phyloP scores from a whole-genome alignment of 1,139 yeast species.

The Tardiomyces depauwii region DNA sequence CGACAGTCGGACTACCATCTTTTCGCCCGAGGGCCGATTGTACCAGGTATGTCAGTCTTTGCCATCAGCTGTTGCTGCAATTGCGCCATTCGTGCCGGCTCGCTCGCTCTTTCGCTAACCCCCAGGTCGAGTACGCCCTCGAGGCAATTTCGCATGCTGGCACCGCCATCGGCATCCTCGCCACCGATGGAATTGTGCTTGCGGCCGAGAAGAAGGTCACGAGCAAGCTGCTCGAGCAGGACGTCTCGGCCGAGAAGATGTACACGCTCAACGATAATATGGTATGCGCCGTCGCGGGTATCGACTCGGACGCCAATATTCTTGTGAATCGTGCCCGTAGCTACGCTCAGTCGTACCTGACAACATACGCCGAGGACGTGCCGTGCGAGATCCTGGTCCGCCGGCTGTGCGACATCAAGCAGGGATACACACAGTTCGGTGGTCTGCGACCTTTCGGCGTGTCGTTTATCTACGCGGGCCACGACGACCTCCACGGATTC shows the following conservation, averaged over 20 bases:
- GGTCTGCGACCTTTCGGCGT: slow-evolving; percentile 98
- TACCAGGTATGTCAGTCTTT: slow-evolving; percentile 49
- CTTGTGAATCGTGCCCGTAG: slow-evolving; percentile 82
- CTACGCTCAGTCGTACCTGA: slow-evolving; percentile 72
- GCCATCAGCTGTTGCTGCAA: neutral
- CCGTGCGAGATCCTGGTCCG: slow-evolving; percentile 88
- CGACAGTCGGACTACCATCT: slow-evolving; percentile 97
- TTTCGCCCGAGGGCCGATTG: slow-evolving; percentile 96
- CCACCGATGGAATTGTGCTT: slow-evolving; percentile 85
- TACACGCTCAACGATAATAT: slow-evolving; percentile 74
- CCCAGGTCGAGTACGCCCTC: slow-evolving; percentile 80
- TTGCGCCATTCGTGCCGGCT: too few species aligned
- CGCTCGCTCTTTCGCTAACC: too few species aligned
- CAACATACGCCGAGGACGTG: slow-evolving; percentile 80
- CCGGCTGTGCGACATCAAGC: slow-evolving; percentile 84
- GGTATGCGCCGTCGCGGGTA: slow-evolving; percentile 95
- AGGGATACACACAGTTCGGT: slow-evolving; percentile 98
- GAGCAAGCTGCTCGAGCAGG: slow-evolving; percentile 84
- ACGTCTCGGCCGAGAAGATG: slow-evolving; percentile 85
- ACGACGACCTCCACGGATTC: slow-evolving; percentile 80
- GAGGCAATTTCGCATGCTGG: slow-evolving; percentile 98
- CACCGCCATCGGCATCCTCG: slow-evolving; percentile 90
- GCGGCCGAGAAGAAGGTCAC: slow-evolving; percentile 97
- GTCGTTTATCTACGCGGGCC: slow-evolving; percentile 91
- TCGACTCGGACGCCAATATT: slow-evolving; percentile 94